A percentile compares a stretch with the other conserved stretches of the same genome.
Evolutionary conservation across 1,139 yeast species (phyloP).

Genomic region (Magnusiomyces tetraspermus): DNA sequence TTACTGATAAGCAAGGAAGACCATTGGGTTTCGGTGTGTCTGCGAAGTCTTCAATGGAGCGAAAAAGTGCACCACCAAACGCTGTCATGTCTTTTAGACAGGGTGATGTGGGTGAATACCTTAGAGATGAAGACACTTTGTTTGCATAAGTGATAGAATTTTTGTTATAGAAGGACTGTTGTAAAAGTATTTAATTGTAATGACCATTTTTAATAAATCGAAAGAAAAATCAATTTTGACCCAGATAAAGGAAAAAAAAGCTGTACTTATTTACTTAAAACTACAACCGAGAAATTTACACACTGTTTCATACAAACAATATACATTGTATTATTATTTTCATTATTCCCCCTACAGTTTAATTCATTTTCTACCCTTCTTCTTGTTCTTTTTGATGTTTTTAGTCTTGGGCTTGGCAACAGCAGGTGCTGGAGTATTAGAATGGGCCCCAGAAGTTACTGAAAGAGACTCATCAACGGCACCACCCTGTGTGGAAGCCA

Average conservation of each 20-base stretch:
- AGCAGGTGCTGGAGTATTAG: conserved; percentile 20
- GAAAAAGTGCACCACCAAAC: conserved; percentile 82
- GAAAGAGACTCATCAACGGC: conserved; percentile 40
- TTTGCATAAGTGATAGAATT: conserved; percentile 46
- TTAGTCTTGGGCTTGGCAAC: conserved; percentile 22
- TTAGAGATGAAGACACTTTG: conserved; percentile 94
- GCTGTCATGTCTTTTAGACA: conserved; percentile 96
- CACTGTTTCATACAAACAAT: not conserved
- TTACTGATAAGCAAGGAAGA: conserved; percentile 83
- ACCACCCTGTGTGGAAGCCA: conserved; percentile 55
- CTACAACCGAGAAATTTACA: not conserved
- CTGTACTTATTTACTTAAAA: not conserved
- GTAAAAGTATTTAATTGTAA: no score
- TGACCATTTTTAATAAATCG: no score
- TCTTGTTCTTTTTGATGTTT: conserved; percentile 41
- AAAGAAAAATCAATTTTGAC: no score
- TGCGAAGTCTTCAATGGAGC: conserved; percentile 86
- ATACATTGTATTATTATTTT: not conserved
- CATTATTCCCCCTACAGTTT: not conserved
- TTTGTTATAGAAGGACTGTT: not conserved
- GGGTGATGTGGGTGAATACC: conserved; percentile 94
- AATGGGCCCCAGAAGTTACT: conserved; percentile 35
- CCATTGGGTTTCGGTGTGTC: conserved; percentile 95
- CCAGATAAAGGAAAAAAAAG: no score
- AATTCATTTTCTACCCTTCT: conserved; percentile 37